Base-by-base conservation (phyloP, 2,329 filamentous ascomycete genomes). In the Venturia asperata region DNA sequence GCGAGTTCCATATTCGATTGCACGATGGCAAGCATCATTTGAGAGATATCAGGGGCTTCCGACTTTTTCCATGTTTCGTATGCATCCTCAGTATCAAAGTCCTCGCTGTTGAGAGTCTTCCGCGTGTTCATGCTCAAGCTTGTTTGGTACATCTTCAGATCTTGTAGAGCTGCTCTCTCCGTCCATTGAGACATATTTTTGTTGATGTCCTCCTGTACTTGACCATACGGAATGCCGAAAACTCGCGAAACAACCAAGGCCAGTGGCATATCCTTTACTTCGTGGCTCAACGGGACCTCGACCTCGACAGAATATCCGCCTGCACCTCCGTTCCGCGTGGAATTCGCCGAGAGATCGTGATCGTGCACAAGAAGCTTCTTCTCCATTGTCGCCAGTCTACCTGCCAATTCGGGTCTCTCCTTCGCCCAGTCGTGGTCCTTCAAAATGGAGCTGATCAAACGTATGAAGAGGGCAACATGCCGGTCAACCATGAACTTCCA, bases 241-340 rank as follows among this genome's bases (percentile, higher is more conserved):
- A 97, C 90, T 70, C 84, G 87, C 62, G 89, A 90, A 34, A 99
- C 92, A 43, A 88, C 85, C 74, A 94, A 88, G 37, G 96, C 94
- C 77, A 97, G 84, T 45, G 88, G 88, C 94, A 99, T 99, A 74
- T 99, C 94, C 77, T 94, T 96, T 73, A 97, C 88, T 75, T 97
- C 91, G 75, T 96, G 91, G 72, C 87, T 94, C 66, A 95, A 80
- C 13, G 93, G 92, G 2, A 92, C 85, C 65, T 90, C 83, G 27
- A 93, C 89, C 75, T 97, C 93, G 68, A 94, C 83, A 10, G 88
- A 89, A 61, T 84, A 85, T 43, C 86, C 77, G 17, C 86, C 82
- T 70, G 78, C 80, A 60, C 82, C 81, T 64, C 83, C 81, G 71
- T 85, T 83, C 61, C 81, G 81, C 61, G 83, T 79, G 69, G 71